These are phyloP conservation scores for Akanthomyces uredinophilus DNA, from an alignment of 2,329 filamentous ascomycete species.

Conservation along the genomic window DNA sequence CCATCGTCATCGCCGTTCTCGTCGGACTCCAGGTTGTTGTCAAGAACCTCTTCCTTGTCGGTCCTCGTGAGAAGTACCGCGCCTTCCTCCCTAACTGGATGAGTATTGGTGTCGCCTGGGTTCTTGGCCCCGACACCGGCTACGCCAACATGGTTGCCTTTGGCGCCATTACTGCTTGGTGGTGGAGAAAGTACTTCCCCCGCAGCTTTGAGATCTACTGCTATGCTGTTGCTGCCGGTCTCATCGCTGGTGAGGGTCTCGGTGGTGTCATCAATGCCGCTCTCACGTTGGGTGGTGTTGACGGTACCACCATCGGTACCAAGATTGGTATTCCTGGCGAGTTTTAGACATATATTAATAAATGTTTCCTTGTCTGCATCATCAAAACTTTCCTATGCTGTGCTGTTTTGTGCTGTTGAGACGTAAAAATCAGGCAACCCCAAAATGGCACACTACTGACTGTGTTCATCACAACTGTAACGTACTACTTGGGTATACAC, in stretches of 20 bases:
- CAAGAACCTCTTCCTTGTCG: conserved; percentile 43
- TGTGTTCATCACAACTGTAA: too few species aligned
- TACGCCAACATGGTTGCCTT: conserved; percentile 48
- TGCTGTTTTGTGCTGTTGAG: too few species aligned
- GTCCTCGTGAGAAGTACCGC: conserved; percentile 41
- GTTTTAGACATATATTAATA: neutral
- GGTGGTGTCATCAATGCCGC: conserved; percentile 49
- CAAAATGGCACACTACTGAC: too few species aligned
- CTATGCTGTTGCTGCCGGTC: conserved; percentile 51
- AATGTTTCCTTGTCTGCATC: neutral
- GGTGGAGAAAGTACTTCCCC: conserved; percentile 44
- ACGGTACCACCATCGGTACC: conserved; percentile 15
- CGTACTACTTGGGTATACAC: too few species aligned
- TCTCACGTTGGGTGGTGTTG: conserved; percentile 22
- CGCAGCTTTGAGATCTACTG: conserved; percentile 45
- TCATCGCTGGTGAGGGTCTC: conserved; percentile 53
- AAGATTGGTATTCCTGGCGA: conserved; percentile 16
- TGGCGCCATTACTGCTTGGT: conserved; percentile 39
- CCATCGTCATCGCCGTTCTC: conserved; percentile 42
- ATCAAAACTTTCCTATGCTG: too few species aligned
- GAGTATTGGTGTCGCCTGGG: conserved; percentile 47
- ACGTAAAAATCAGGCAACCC: too few species aligned
- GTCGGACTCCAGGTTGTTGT: conserved; percentile 40
- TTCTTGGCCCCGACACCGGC: conserved; percentile 41
- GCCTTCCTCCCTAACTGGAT: conserved; percentile 51